Base-by-base conservation (phyloP, 2,329 filamentous ascomycete genomes). In the Botryosphaeria dothidea region DNA sequence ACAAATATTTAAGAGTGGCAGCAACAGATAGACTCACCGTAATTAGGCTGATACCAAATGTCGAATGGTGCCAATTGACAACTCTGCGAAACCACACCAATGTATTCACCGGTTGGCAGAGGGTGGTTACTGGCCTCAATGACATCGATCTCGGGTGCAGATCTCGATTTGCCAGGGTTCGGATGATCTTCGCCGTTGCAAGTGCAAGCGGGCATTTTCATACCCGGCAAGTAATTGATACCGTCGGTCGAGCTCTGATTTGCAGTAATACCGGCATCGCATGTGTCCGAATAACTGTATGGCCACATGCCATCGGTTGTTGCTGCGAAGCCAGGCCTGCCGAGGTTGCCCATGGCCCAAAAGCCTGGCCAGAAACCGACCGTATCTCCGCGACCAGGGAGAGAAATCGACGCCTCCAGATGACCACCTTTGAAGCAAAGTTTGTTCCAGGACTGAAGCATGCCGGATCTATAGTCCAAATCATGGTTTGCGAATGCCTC, bases 301-400 rank as follows among this genome's bases (percentile, higher is more conserved):
- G 89, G 89, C 89, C 89, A 92, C 75, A 90, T 81, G 4, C 89
- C 89, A 67, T 92, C 89, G 0, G 88, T 91, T 1, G 88, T 90
- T 9, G 88, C 85, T 34, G 86, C 83, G 74, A 90, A 90, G 13
- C 89, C 89, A 27, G 89, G 87, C 68, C 89, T 83, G 41, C 86
- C 89, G 23, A 92, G 81, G 71, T 92, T 92, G 4, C 89, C 89
- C 87, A 92, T 90, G 0, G 88, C 83, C 89, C 89, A 92, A 75
- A 91, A 90, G 75, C 89, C 89, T 46, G 89, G 89, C 89, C 89
- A 92, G 76, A 91, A 89, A 65, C 89, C 89, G 64, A 86, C 83
- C 15, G 86, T 84, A 68, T 90, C 87, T 51, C 89, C 89, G 52
- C 82, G 78, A 17, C 89, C 89, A 15, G 89, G 89, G 5, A 92